Base-by-base conservation (phyloP, 495 filamentous ascomycete genomes). In the Corynascus novoguineensis region DNA sequence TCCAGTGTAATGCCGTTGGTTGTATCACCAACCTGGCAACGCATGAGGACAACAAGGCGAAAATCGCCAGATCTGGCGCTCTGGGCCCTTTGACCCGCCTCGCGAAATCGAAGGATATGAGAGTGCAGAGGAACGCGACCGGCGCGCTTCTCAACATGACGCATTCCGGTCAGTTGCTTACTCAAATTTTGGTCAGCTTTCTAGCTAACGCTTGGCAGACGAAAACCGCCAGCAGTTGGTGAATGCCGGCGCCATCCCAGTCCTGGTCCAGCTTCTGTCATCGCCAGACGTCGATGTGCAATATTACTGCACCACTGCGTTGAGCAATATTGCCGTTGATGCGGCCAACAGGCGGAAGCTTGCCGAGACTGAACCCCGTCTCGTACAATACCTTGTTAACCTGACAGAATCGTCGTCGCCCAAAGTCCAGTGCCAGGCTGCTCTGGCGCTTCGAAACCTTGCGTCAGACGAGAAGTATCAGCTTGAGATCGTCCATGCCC, bases 381-480 rank as follows among this genome's bases (percentile, higher is more conserved):
- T 98, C 24, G 90, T 97, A 3, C 90, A 95, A 67, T 95, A 88
- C 12, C 78, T 98, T 37, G 92, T 97, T 27, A 89, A 95, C 61
- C 78, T 98, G 21, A 97, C 97, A 90, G 92, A 97, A 65, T 96
- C 92, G 0, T 89, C 88, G 9, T 96, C 93, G 11, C 93, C 95
- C 19, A 97, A 97, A 69, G 93, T 98, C 11, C 93, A 98, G 69
- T 97, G 95, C 66, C 93, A 98, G 74, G 93, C 93, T 37, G 93
- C 95, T 19, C 75, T 98, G 22, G 93, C 93, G 28, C 83, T 98
- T 38, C 83, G 93, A 64, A 98, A 98, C 67, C 78, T 98, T 48
- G 93, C 93, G 8, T 97, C 95, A 31, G 93, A 98, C 67, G 93
- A 98, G 67, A 95, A 96, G 72, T 98, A 98, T 63, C 93, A 98